A percentile compares a stretch with the other conserved stretches of the same genome.
These are phyloP conservation scores for Phytophthora crassamura DNA, from an alignment of 352 stramenopile genomes.

Conservation along the genomic window DNA sequence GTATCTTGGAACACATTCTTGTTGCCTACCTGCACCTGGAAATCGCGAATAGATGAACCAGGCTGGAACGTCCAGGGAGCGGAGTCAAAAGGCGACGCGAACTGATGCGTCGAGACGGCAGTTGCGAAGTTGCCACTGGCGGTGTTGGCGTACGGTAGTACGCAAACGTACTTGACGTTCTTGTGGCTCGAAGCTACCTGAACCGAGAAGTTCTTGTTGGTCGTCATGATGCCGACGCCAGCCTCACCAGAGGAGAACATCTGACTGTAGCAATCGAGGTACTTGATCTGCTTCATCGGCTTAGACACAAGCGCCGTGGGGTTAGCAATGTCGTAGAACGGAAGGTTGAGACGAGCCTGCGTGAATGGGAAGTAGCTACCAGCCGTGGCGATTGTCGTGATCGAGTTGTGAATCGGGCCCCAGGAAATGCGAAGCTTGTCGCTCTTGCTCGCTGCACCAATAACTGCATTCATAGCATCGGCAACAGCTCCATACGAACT, in stretches of 20 bases:
- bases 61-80: conserved; percentile 24
- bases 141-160: too few relatives aligned
- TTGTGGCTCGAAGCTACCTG: too few relatives aligned
- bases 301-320: conserved; percentile 28
- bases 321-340: conserved; percentile 40
- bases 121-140: too few relatives aligned
- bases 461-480: background rate
- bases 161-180: too few relatives aligned
- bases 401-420: background rate
- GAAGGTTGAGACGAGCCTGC: conserved; percentile 17
- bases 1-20: too few relatives aligned
- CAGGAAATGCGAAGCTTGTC: too few relatives aligned
- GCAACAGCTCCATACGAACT: background rate
- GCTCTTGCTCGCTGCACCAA: background rate
- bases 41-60: conserved; percentile 11
- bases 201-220: too few relatives aligned
- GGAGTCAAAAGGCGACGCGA: conserved; percentile 10
- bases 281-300: too few relatives aligned
- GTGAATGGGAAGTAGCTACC: background rate
- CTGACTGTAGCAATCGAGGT: too few relatives aligned
- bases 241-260: too few relatives aligned
- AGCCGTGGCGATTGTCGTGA: background rate
- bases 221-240: too few relatives aligned
- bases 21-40: conserved; percentile 23
- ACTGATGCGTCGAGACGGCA: too few relatives aligned